Evolutionary conservation across 495 filamentous ascomycete genomes (phyloP).

Genomic region (Rusavskia elegans): DNA sequence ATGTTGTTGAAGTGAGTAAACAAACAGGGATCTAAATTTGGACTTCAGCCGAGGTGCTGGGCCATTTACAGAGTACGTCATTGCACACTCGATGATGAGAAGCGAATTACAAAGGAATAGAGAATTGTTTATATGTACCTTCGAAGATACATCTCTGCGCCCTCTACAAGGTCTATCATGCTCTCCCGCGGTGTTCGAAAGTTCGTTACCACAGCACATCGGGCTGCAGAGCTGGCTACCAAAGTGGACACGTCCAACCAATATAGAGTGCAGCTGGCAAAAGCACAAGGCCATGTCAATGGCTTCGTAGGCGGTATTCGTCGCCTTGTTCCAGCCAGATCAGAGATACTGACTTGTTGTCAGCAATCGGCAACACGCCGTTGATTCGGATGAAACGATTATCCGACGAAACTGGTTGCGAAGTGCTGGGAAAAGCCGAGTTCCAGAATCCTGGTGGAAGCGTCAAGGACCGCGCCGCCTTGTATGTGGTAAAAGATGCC

Average conservation of each 20-base stretch:
- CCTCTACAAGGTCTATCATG: constrained; percentile 23
- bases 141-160: background rate
- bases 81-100: no score
- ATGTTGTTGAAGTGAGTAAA: no score
- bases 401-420: constrained; percentile 84
- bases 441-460: constrained; percentile 97
- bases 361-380: constrained; percentile 94
- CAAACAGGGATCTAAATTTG: no score
- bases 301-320: constrained; percentile 72
- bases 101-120: no score
- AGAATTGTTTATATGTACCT: no score
- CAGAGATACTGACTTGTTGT: constrained; percentile 3
- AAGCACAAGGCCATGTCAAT: constrained; percentile 67
- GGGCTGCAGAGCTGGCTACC: constrained; percentile 24
- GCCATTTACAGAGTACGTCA: no score
- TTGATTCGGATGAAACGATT: constrained; percentile 78
- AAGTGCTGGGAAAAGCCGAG: constrained; percentile 90
- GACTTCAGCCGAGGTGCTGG: no score
- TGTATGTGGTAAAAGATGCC: constrained; percentile 87
- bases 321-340: background rate
- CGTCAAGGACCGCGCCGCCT: constrained; percentile 90
- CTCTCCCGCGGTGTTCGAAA: constrained; percentile 38
- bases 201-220: constrained; percentile 38
- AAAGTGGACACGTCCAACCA: constrained; percentile 35
- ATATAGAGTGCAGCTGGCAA: constrained; percentile 53